Conservation (phyloP, 2,329 filamentous ascomycete genomes). For the Pseudocercospora cruenta region DNA sequence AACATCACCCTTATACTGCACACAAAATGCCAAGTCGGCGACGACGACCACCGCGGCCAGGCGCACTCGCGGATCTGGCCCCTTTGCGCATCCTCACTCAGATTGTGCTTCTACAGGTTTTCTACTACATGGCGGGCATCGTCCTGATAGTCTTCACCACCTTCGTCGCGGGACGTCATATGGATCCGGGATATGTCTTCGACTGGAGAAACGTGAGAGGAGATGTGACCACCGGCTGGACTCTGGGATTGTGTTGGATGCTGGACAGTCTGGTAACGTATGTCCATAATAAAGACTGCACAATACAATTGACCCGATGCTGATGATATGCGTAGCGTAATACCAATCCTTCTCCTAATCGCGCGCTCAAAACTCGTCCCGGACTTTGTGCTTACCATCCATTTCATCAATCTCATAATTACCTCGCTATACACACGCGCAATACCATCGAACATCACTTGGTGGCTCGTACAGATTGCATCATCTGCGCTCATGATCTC, state of each 20-base stretch:
- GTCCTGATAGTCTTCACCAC: slow-evolving; percentile 69
- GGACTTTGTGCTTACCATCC: slow-evolving; percentile 89
- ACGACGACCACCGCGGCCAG: slow-evolving; percentile 66
- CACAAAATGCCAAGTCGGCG: slow-evolving; percentile 43
- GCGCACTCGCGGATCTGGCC: slow-evolving; percentile 67
- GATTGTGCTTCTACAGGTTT: slow-evolving; percentile 66
- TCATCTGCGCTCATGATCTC: slow-evolving; percentile 67
- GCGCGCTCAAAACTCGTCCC: slow-evolving; percentile 90
- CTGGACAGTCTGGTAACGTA: slow-evolving; percentile 68
- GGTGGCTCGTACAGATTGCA: slow-evolving; percentile 75
- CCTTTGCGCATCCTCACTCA: slow-evolving; percentile 69
- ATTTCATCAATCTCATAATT: slow-evolving; percentile 77
- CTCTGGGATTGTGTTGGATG: slow-evolving; percentile 68
- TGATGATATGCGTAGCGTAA: slow-evolving; percentile 61
- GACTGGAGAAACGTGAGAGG: slow-evolving; percentile 67
- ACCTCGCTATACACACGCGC: slow-evolving; percentile 77
- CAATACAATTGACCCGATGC: neutral
- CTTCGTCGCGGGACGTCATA: slow-evolving; percentile 64
- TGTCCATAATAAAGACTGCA: slow-evolving; percentile 33
- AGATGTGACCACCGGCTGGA: slow-evolving; percentile 72
- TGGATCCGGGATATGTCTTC: slow-evolving; percentile 62
- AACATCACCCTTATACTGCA: neutral
- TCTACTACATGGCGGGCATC: slow-evolving; percentile 66
- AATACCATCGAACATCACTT: slow-evolving; percentile 77
- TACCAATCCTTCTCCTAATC: slow-evolving; percentile 81